Evolutionary conservation across 371 early-diverging fungal species (phyloP), one percentile per base, ranked within the genome.

Genomic region (Dinochytrium kinnereticum): DNA sequence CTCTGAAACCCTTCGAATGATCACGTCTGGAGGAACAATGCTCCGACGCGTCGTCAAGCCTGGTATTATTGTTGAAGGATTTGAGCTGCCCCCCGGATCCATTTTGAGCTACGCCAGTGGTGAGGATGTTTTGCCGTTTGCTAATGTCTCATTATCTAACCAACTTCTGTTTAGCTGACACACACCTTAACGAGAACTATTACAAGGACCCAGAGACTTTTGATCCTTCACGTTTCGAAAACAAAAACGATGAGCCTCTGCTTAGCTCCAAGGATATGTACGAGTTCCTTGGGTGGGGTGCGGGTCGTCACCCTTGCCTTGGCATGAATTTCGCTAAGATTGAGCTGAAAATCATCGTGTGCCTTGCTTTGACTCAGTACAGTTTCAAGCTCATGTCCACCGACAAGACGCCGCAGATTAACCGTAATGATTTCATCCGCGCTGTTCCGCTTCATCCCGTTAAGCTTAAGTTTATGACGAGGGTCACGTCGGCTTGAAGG

Each of bases 291-390:
- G 64, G 64, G 10, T 61, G 64, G 64, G 64, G 64, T 10, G 64
- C 36, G 2, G 64, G 64, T 17, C 64, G 64, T 28, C 64, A 61
- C 64, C 64, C 64, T 3, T 61, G 64, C 24, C 38, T 61, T 17
- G 64, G 64, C 13, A 61, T 61, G 64, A 28, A 28, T 36, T 61
- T 61, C 24, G 64, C 64, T 19, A 61, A 61, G 34, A 7, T 61
- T 3, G 64, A 61, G 34, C 34, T 61, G 33, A 31, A 38, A 36
- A 61, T 61, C 7, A 61, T 61, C 24, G 64, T 61, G 24, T 38
- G 33, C 17, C 15, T 61, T 3, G 64, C 64, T 7, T 38, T 61
- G 36, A 61, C 38, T 31, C 33, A 61, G 34, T 61, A 61, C 64
- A 38, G 34, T 36, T 61, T 61, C 64, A 3, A 61, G 34, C 19